Evolutionary conservation across 2,329 filamentous ascomycete species (phyloP), one percentile per base, ranked within the genome.

Genomic region (Ceratocystis lukuohia): DNA sequence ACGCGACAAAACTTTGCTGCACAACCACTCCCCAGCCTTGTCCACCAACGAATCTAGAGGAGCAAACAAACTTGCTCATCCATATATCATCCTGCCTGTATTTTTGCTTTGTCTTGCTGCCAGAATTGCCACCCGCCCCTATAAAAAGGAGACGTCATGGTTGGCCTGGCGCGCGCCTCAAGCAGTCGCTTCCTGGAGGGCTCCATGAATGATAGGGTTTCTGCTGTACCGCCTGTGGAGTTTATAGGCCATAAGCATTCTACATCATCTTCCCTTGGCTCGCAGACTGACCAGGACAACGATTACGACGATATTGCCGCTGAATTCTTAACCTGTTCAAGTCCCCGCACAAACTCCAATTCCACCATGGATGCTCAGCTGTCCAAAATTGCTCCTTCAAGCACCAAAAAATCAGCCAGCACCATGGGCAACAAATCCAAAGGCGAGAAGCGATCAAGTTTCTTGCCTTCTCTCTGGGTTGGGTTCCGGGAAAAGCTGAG

Each of bases 201-300:
- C 50, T 93, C 88, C 72, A 93, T 96, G 89, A 90, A 87, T 72
- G 89, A 95, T 75, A 85, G 88, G 70, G 79, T 83, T 41, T 92
- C 88, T 72, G 81, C 84, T 67, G 82, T 80, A 68, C 90, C 90
- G 33, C 89, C 89, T 0, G 80, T 82, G 57, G 80, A 84, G 50
- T 91, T 88, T 74, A 79, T 88, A 53, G 84, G 74, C 25, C 64
- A 68, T 5, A 41, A 65, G 33, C 33, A 48, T 41, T 53, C 53
- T 30, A 64, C 61, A 28, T 56, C 50, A 41, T 61, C 46, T 41
- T 53, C 62, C 20, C 20, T 41, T 33, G 12, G 30, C 28, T 62
- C 73, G 75, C 10, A 75, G 69, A 70, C 68, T 44, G 73, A 71
- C 61, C 71, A 70, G 30, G 67, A 67, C 65, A 67, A 69, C 66